Evolutionary conservation across 129 eudicot genomes (phyloP), one percentile per base, ranked within the genome.

Genomic region (Escallonia rubra): DNA sequence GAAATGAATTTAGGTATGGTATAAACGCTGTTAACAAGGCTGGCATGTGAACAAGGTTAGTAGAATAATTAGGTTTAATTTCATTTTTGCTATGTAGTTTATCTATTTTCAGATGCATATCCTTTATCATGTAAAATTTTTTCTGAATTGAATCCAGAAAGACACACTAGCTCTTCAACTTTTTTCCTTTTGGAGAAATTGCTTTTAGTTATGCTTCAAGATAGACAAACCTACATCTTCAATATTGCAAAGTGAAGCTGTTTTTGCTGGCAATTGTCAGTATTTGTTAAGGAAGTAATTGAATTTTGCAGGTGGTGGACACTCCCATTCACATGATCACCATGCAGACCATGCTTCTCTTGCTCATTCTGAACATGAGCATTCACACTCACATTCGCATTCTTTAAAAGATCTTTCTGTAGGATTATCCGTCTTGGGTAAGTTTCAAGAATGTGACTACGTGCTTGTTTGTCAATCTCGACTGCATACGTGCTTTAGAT

Each of bases 321-420:
- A 92, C 77, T 75, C 91, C 61, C 96, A 86, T 82, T 77, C 87
- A 65, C 95, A 85, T 71, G 90, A 80, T 74, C 56, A 83, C 64
- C 82, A 79, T 48, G 61, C 50, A 63, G 80, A 79, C 12, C 81
- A 83, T 74, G 72, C 61, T 68, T 72, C 69, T 67, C 88, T 79
- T 72, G 71, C 5, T 67, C 83, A 69, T 72, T 65, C 80, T 61
- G 95, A 76, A 38, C 72, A 77, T 58, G 84, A 55, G 34, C 83
- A 81, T 70, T 87, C 90, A 40, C 96, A 81, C 67, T 87, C 90
- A 40, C 96, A 88, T 80, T 75, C 95, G 4, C 98, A 92, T 82
- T 89, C 98, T 58, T 72, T 92, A 41, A 65, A 92, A 75, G 98
- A 92, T 80, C 98, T 92, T 55, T 92, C 96, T 46, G 73, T 89